A percentile compares a stretch with the other conserved stretches of the same genome.
phyloP scores from a whole-genome alignment of 148 eudicot species.

The Mesembryanthemum crystallinum region DNA sequence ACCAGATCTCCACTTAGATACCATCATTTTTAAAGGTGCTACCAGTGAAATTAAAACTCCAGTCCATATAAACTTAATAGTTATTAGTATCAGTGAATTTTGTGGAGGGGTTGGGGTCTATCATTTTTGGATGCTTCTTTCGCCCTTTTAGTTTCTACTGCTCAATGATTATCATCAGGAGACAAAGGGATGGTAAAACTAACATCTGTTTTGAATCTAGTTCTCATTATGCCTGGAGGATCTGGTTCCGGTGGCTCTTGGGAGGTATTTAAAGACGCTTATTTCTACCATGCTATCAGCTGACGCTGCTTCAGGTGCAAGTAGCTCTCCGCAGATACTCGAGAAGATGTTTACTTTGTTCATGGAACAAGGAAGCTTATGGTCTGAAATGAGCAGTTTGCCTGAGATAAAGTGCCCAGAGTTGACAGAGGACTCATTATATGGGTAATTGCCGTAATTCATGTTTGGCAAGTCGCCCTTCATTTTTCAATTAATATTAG shows the following conservation, averaged over 20 bases:
- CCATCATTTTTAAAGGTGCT: neutral
- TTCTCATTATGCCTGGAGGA: constrained; percentile 96
- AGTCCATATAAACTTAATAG: no score
- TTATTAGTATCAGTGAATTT: no score
- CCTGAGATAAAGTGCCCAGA: constrained; percentile 75
- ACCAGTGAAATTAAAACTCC: neutral
- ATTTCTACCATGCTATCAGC: constrained; percentile 51
- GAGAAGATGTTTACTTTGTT: constrained; percentile 87
- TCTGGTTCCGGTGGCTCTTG: constrained; percentile 90
- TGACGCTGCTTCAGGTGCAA: constrained; percentile 28
- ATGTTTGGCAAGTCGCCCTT: neutral
- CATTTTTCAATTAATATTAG: neutral
- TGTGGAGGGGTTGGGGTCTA: neutral
- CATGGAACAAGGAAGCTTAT: constrained; percentile 83
- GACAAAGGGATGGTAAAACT: constrained; percentile 13
- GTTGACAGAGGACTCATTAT: constrained; percentile 69
- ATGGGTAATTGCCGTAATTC: constrained; percentile 78
- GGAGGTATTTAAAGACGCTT: constrained; percentile 77
- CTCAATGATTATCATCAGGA: neutral
- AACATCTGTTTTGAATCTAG: constrained; percentile 49
- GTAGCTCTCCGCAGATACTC: constrained; percentile 50
- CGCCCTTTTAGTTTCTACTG: neutral
- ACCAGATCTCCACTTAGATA: neutral
- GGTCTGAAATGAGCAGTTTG: constrained; percentile 85
- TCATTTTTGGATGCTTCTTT: neutral